Conservation (phyloP, 306 rosid species). For the Prunus armeniaca region DNA sequence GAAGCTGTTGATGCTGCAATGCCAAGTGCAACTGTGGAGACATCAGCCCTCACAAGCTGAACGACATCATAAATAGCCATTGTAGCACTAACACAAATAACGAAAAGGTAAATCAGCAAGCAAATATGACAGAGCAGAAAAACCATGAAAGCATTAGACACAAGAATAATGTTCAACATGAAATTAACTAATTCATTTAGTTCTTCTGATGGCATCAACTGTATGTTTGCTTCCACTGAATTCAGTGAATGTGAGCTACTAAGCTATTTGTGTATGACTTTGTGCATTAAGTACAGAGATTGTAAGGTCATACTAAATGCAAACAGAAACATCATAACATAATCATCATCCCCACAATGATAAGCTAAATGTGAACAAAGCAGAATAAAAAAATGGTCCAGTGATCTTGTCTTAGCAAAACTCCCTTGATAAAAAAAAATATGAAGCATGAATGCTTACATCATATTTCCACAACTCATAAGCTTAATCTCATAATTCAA, state of each 20-base stretch:
- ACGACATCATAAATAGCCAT: constrained; percentile 89
- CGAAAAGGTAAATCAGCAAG: constrained; percentile 35
- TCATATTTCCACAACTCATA: background rate
- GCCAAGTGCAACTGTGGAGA: constrained; percentile 90
- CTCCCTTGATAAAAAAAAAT: background rate
- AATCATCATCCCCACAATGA: background rate
- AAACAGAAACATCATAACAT: background rate
- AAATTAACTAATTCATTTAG: background rate
- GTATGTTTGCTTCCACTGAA: background rate
- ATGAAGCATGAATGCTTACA: background rate
- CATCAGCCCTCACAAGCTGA: constrained; percentile 97
- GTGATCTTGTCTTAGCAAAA: background rate
- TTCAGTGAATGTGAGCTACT: background rate
- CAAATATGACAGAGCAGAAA: background rate
- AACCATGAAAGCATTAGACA: constrained; percentile 12
- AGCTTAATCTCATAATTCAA: background rate
- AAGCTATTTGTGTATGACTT: no score
- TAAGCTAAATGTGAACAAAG: background rate
- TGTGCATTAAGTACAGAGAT: background rate
- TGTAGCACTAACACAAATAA: constrained; percentile 58
- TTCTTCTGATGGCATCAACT: background rate
- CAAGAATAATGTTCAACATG: background rate
- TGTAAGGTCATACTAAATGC: background rate
- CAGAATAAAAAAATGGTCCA: background rate
- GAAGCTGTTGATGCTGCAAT: constrained; percentile 92